Base-by-base conservation (phyloP, 768 basidiomycete species). In the Suillus decipiens region DNA sequence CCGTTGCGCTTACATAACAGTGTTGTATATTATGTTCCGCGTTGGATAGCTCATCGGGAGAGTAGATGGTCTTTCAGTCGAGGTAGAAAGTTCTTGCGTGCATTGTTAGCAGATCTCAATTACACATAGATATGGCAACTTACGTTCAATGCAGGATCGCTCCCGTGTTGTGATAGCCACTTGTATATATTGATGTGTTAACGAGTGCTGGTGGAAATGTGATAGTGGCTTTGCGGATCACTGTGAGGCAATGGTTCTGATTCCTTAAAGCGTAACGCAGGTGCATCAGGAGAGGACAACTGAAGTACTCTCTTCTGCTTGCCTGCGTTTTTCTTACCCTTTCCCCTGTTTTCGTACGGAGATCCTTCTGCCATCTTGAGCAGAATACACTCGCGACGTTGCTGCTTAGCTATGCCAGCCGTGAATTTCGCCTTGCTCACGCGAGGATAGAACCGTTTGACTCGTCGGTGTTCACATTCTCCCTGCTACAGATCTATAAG, bases 361-460 rank as follows among this genome's bases (percentile, higher is more conserved):
- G 42, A 19, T 43, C 19, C 19, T 43, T 43, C 19, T 19, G 42
- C 42, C 56, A 63, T 10, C 19, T 8, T 60, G 66, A 73, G 47
- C 0, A 66, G 45, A n/a, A 56, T 31, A 60, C 66, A 9, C 60
- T 69, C 59, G 33, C 69, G 63, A 6, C 59, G 48, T 34, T 70
- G 63, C 9, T 66, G 68, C 5, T 63, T 51, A 1, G 72, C 71
- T 37, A 81, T 77, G 3, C 56, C 79, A 72, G 1, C 57, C 7
- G 1, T 50, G 45, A 24, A 66, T 59, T 24, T 73, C 1, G 11
- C n/a, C 62, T 79, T 80, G 64, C 77, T 79, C 0, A 78, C 78
- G 1, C 68, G 50, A 0, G 60, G 66, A 59, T 80, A 82, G 36
- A 76, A 63, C 0, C 66, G 67, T 66, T 83, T 82, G 17, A 77